Evolutionary conservation across 78 protist species (phyloP).

Genomic region (Monosiga brevicollis): DNA sequence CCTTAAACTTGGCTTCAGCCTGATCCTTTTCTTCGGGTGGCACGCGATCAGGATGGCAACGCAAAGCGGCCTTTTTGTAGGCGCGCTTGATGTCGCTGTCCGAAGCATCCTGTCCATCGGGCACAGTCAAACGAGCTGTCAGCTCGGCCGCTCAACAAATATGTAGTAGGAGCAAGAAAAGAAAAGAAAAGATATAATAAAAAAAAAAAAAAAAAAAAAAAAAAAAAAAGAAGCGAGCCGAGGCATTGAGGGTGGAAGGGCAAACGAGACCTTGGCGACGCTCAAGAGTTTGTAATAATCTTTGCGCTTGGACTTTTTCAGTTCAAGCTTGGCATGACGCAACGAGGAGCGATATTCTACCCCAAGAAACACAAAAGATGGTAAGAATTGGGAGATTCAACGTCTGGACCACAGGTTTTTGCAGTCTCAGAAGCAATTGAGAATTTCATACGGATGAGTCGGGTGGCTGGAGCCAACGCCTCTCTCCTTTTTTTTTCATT

Average conservation of each 20-base stretch:
- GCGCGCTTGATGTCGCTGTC: slow-evolving; percentile 8
- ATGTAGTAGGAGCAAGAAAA: too few species aligned
- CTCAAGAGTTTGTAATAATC: slow-evolving; percentile 24
- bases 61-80: slow-evolving; percentile 5
- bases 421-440: too few species aligned
- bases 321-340: not conserved
- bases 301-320: slow-evolving; percentile 7
- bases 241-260: not conserved
- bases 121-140: not conserved
- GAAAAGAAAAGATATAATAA: too few species aligned
- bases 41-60: not conserved
- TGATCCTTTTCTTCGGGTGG: not conserved
- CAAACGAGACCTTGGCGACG: not conserved
- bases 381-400: too few species aligned
- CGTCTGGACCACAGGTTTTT: too few species aligned
- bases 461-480: too few species aligned
- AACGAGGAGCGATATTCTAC: not conserved
- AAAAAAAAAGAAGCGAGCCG: too few species aligned
- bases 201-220: too few species aligned
- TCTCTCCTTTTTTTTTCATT: too few species aligned
- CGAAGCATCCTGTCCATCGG: not conserved
- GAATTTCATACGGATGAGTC: too few species aligned
- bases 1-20: slow-evolving; percentile 12
- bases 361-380: not conserved
- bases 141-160: too few species aligned